phyloP scores from a whole-genome alignment of 1,284 basidiomycete genomes.

The Peniophora sp. region DNA sequence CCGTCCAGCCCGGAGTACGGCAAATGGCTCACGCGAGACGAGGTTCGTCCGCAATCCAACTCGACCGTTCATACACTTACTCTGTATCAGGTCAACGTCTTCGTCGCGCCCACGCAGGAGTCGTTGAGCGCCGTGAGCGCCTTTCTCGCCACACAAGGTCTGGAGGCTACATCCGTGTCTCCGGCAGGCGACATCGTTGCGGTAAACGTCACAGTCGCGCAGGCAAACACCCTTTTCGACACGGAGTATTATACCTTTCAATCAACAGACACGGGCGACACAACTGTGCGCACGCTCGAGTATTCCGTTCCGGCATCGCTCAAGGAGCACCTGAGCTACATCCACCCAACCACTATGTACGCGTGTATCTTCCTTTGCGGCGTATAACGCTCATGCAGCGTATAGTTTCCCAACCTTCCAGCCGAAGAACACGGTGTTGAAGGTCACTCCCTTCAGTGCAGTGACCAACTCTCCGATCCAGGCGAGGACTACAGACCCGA shows the following conservation, averaged over 20 bases:
- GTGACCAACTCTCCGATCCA: too few species aligned
- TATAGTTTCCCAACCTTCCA: too few species aligned
- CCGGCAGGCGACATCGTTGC: conserved; percentile 18
- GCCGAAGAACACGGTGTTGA: too few species aligned
- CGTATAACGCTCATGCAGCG: too few species aligned
- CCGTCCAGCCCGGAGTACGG: conserved; percentile 18
- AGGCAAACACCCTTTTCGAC: conserved; percentile 23
- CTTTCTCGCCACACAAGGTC: conserved; percentile 22
- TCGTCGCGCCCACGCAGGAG: conserved; percentile 24
- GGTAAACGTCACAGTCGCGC: conserved; percentile 15
- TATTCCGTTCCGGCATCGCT: conserved; percentile 23
- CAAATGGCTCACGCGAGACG: conserved; percentile 17
- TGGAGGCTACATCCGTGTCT: conserved; percentile 15
- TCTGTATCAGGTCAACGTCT: conserved; percentile 24
- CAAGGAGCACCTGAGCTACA: conserved; percentile 2
- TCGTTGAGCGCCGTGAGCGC: conserved; percentile 19
- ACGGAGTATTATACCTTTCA: conserved; percentile 23
- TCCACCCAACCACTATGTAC: conserved; percentile 17
- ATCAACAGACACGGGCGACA: conserved; percentile 17
- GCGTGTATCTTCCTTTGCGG: conserved; percentile 1
- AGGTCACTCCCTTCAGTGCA: too few species aligned
- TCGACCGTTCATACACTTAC: background rate
- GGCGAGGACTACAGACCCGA: too few species aligned
- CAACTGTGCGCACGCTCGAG: conserved; percentile 21
- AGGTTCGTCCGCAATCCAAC: conserved; percentile 11